Conservation (phyloP, 495 filamentous ascomycete genomes). For the Penicillium argentinense region DNA sequence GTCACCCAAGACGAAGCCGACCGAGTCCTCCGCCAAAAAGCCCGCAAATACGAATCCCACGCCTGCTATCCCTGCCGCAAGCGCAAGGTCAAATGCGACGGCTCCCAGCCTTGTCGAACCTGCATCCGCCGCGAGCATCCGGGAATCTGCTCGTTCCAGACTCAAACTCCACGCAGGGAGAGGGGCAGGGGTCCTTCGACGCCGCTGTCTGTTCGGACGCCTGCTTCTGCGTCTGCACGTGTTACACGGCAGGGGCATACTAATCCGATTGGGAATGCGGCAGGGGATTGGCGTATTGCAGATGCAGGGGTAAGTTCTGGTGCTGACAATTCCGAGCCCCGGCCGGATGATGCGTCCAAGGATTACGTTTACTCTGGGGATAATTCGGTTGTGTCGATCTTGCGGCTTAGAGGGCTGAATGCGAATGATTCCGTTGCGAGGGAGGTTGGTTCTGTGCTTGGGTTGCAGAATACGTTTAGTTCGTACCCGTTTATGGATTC, state of each 20-base stretch:
- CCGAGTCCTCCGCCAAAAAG: slow-evolving; percentile 30
- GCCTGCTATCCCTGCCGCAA: slow-evolving; percentile 43
- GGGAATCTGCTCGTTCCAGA: slow-evolving; percentile 35
- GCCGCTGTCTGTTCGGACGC: too few relatives aligned
- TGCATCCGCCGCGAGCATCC: slow-evolving; percentile 34
- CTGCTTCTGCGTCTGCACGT: too few relatives aligned
- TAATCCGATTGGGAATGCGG: background rate
- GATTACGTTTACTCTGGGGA: slow-evolving; percentile 45
- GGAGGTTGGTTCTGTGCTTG: slow-evolving; percentile 52
- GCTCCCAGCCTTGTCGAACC: slow-evolving; percentile 30
- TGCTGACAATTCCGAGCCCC: too few relatives aligned
- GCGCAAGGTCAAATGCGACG: slow-evolving; percentile 45
- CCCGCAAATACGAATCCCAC: slow-evolving; percentile 32
- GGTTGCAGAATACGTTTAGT: slow-evolving; percentile 68
- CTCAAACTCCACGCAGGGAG: too few relatives aligned
- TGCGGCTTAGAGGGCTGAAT: slow-evolving; percentile 52
- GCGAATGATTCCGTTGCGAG: slow-evolving; percentile 43
- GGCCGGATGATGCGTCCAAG: slow-evolving; percentile 25
- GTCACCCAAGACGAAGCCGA: slow-evolving; percentile 26
- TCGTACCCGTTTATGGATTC: slow-evolving; percentile 63
- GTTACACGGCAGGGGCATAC: too few relatives aligned
- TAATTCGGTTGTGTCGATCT: slow-evolving; percentile 35
- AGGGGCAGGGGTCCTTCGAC: too few relatives aligned
- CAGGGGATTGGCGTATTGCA: too few relatives aligned
- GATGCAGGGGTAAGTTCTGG: too few relatives aligned